Conservation (phyloP, 345 rosid species). For the Camelina neglecta region DNA sequence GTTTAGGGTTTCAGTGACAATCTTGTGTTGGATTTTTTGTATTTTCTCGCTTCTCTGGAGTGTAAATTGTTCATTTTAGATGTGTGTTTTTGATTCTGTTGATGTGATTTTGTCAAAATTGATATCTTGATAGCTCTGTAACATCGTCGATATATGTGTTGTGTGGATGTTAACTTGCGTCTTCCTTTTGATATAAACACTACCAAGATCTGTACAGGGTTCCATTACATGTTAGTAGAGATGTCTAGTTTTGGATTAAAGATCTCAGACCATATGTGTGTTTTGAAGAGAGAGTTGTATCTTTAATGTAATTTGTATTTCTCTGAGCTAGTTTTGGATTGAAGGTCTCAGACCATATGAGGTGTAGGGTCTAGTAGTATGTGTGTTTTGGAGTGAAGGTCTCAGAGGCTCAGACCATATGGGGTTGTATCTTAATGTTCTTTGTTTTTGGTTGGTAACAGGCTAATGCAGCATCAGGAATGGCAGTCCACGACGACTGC, state of each 20-base stretch:
- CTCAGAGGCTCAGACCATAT: not conserved
- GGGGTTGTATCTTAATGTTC: not conserved
- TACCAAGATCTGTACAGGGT: conserved; percentile 16
- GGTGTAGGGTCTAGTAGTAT: not conserved
- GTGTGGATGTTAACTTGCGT: not conserved
- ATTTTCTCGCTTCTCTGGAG: not conserved
- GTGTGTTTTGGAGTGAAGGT: not conserved
- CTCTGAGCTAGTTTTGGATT: not conserved
- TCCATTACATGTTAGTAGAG: not conserved
- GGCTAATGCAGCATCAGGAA: conserved; percentile 67
- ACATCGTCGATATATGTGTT: not conserved
- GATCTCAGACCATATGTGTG: conserved; percentile 15
- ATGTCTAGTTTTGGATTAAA: not conserved
- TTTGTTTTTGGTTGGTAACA: conserved; percentile 8
- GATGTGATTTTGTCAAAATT: not conserved
- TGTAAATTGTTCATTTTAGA: conserved; percentile 7
- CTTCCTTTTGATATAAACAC: not conserved
- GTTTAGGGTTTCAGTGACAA: conserved; percentile 24
- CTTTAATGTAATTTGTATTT: too few relatives aligned
- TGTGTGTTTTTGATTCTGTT: conserved; percentile 13
- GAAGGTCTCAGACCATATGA: conserved; percentile 9
- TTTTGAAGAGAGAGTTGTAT: not conserved
- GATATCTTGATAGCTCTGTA: not conserved
- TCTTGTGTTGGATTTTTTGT: not conserved
- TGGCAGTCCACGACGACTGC: conserved; percentile 70